These are phyloP conservation scores for Rhododendron mucronatum DNA, from an alignment of 148 eudicot species.

Conservation along the genomic window DNA sequence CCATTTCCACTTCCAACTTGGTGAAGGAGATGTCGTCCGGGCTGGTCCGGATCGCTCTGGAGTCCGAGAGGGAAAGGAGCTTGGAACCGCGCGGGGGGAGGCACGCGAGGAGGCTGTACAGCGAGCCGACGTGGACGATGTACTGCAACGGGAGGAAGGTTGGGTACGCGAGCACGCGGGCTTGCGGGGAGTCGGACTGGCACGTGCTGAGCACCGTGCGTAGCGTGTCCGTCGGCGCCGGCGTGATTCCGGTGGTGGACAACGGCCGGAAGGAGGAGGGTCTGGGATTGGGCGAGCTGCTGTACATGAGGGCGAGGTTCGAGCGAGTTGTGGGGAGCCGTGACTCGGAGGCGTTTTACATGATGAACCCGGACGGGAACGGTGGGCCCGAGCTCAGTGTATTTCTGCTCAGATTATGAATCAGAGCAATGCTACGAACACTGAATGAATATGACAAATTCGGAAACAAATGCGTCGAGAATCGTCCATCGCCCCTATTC, in stretches of 20 bases:
- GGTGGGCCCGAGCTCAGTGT: slow-evolving; percentile 89
- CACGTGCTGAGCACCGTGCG: slow-evolving; percentile 60
- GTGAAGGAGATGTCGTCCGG: slow-evolving; percentile 87
- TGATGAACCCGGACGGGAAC: slow-evolving; percentile 88
- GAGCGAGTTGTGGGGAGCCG: slow-evolving; percentile 80
- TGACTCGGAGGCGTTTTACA: slow-evolving; percentile 89
- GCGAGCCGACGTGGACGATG: slow-evolving; percentile 74
- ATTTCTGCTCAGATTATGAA: slow-evolving; percentile 56
- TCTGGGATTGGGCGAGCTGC: slow-evolving; percentile 53
- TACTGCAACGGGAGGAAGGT: slow-evolving; percentile 73
- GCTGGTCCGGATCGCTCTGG: slow-evolving; percentile 67
- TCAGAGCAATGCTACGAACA: no score
- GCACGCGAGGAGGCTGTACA: slow-evolving; percentile 25
- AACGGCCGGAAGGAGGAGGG: slow-evolving; percentile 29
- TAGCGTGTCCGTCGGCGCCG: slow-evolving; percentile 81
- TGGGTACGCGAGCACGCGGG: slow-evolving; percentile 58
- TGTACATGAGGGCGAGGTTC: slow-evolving; percentile 82
- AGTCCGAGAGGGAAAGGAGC: slow-evolving; percentile 41
- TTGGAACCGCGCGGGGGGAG: slow-evolving; percentile 10
- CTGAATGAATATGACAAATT: no score
- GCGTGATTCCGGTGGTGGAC: slow-evolving; percentile 67
- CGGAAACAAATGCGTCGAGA: no score
- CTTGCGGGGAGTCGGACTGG: slow-evolving; percentile 51
- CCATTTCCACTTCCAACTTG: slow-evolving; percentile 49
- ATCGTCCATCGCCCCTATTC: no score